These are phyloP conservation scores for Aspergillus aculeatus DNA, from an alignment of 2,329 filamentous ascomycete genomes.

Conservation along the genomic window DNA sequence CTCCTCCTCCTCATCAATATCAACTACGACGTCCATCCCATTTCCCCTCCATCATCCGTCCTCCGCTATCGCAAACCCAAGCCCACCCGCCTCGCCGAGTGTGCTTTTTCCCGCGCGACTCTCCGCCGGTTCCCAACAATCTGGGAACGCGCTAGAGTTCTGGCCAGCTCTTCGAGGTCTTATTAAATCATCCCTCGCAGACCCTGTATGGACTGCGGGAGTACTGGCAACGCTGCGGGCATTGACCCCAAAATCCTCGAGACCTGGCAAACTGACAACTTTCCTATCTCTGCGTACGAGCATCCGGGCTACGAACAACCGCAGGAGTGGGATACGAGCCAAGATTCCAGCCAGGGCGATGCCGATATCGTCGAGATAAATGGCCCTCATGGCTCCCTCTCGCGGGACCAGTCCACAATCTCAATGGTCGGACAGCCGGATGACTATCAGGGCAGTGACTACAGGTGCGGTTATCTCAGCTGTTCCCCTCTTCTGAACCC, in stretches of 20 bases:
- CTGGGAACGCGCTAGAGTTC: constrained; percentile 11
- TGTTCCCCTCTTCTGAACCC: not conserved
- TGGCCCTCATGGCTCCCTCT: constrained; percentile 30
- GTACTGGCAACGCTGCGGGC: constrained; percentile 38
- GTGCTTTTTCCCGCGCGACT: not conserved
- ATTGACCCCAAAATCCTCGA: constrained; percentile 44
- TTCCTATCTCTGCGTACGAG: constrained; percentile 38
- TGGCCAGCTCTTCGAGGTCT: constrained; percentile 17
- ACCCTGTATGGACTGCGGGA: constrained; percentile 41
- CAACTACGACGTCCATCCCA: not conserved
- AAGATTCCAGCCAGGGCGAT: constrained; percentile 40
- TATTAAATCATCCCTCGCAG: constrained; percentile 8
- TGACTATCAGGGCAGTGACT: constrained; percentile 26
- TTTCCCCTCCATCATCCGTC: constrained; percentile 1
- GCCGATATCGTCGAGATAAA: constrained; percentile 37
- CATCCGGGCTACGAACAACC: constrained; percentile 36
- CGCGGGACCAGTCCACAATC: constrained; percentile 18
- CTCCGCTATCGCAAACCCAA: not conserved
- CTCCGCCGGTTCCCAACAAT: constrained; percentile 4
- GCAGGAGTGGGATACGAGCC: constrained; percentile 40
- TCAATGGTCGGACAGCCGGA: constrained; percentile 25
- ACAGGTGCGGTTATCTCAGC: constrained; percentile 26
- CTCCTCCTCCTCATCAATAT: constrained; percentile 2
- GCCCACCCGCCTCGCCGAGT: not conserved
- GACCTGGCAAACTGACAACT: constrained; percentile 40